A percentile compares a stretch with the other conserved stretches of the same genome.
Evolutionary conservation across 495 filamentous ascomycete genomes (phyloP).

Genomic region (Cudoniella acicularis): DNA sequence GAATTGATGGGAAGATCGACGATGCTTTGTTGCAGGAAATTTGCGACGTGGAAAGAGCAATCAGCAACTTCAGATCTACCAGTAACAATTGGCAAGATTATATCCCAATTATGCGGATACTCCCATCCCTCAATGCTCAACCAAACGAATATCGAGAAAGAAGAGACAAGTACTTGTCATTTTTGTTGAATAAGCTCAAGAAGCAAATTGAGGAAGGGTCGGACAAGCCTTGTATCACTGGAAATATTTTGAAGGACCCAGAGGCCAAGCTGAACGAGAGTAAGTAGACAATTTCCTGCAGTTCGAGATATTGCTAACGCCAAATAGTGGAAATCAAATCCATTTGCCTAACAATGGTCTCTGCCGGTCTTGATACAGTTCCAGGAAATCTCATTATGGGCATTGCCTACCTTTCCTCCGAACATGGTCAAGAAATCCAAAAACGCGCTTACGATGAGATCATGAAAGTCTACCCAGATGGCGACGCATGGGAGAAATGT

Average conservation of each 20-base stretch:
- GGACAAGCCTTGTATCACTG: conserved; percentile 68
- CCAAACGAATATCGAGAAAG: conserved; percentile 51
- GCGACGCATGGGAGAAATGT: conserved; percentile 62
- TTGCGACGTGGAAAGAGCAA: conserved; percentile 56
- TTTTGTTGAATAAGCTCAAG: conserved; percentile 56
- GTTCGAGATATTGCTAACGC: not conserved
- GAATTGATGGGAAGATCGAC: conserved; percentile 54
- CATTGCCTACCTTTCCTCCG: conserved; percentile 63
- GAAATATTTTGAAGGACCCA: conserved; percentile 63
- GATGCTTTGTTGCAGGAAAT: conserved; percentile 59
- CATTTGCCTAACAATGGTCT: conserved; percentile 73
- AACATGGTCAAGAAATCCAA: conserved; percentile 60
- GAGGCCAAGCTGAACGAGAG: conserved; percentile 59
- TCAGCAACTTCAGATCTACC: conserved; percentile 62
- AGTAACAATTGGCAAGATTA: conserved; percentile 72
- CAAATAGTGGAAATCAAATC: conserved; percentile 59
- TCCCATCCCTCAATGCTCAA: conserved; percentile 49
- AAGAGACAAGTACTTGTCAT: conserved; percentile 55
- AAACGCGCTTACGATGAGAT: conserved; percentile 60
- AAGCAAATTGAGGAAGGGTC: conserved; percentile 55
- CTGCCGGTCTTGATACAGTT: conserved; percentile 66
- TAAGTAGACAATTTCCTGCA: conserved; percentile 23
- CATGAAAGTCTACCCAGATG: conserved; percentile 58
- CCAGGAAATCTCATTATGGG: conserved; percentile 69
- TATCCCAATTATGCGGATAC: conserved; percentile 57